Conservation (phyloP, 768 basidiomycete genomes). For the Boletus edulis region DNA sequence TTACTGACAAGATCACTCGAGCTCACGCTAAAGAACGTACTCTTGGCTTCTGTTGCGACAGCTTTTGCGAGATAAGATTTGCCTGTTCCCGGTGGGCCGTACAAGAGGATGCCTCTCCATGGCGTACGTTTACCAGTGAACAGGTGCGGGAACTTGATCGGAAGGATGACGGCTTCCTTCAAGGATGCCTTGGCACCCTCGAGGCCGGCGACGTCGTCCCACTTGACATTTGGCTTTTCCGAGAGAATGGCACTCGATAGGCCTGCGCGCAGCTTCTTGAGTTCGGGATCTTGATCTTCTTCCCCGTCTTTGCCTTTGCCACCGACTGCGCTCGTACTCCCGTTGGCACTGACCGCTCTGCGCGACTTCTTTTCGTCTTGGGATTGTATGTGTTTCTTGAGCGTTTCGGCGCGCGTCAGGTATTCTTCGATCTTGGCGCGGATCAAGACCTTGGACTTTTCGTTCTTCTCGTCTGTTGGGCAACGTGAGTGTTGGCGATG, state of each 20-base stretch:
- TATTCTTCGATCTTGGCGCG: slow-evolving; percentile 89
- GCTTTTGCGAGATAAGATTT: slow-evolving; percentile 98
- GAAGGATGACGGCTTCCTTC: slow-evolving; percentile 98
- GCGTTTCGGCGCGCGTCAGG: slow-evolving; percentile 83
- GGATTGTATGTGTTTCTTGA: slow-evolving; percentile 77
- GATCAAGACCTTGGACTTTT: slow-evolving; percentile 84
- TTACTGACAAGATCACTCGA: slow-evolving; percentile 96
- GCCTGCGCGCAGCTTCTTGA: slow-evolving; percentile 94
- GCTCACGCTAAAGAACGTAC: slow-evolving; percentile 97
- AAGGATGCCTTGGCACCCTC: slow-evolving; percentile 93
- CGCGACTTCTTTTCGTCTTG: slow-evolving; percentile 57
- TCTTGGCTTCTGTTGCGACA: slow-evolving; percentile 98
- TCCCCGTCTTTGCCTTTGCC: slow-evolving; percentile 39
- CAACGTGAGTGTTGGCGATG: neutral
- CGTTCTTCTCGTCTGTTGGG: slow-evolving; percentile 77
- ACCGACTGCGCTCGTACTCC: slow-evolving; percentile 38
- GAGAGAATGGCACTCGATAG: slow-evolving; percentile 84
- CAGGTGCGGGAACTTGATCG: slow-evolving; percentile 98
- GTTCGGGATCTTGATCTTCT: slow-evolving; percentile 85
- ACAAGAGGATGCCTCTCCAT: slow-evolving; percentile 93
- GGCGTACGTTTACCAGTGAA: slow-evolving; percentile 99
- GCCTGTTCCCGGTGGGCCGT: slow-evolving; percentile 97
- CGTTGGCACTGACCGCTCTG: slow-evolving; percentile 49
- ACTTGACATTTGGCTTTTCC: slow-evolving; percentile 94
- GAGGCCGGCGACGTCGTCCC: slow-evolving; percentile 98